A percentile compares a stretch with the other conserved stretches of the same genome.
Conservation (phyloP, 768 basidiomycete species). For the Mycena latifolia region DNA sequence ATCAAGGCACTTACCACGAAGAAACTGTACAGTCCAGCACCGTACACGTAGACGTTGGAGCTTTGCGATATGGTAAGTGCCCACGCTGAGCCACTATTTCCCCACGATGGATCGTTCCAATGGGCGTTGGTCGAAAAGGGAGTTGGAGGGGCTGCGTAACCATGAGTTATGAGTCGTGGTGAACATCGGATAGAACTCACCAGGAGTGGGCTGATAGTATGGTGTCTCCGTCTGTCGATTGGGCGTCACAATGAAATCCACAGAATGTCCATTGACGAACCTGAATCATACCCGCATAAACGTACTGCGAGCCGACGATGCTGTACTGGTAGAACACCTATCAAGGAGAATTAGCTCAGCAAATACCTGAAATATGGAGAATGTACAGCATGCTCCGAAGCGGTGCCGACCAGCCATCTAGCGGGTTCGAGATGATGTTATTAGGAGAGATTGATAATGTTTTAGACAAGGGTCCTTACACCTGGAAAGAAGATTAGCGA, state of each 20-base stretch:
- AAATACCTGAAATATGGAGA: background rate
- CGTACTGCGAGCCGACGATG: constrained; percentile 54
- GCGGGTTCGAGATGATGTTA: constrained; percentile 1
- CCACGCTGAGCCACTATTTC: constrained; percentile 49
- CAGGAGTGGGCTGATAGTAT: constrained; percentile 58
- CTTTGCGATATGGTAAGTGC: constrained; percentile 53
- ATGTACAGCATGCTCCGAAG: constrained; percentile 34
- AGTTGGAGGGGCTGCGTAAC: constrained; percentile 44
- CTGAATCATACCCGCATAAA: constrained; percentile 64
- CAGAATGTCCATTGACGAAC: constrained; percentile 3
- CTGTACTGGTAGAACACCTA: constrained; percentile 61
- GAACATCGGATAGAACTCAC: constrained; percentile 1
- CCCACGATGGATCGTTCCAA: constrained; percentile 54
- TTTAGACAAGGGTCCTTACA: constrained; percentile 1
- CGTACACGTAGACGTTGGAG: constrained; percentile 54
- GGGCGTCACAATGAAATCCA: background rate
- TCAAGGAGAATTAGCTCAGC: constrained; percentile 34
- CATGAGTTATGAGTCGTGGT: background rate
- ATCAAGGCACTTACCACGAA: constrained; percentile 46
- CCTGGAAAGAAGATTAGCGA: constrained; percentile 1
- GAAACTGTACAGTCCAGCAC: constrained; percentile 61
- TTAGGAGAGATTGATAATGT: constrained; percentile 4
- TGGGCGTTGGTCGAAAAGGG: constrained; percentile 49
- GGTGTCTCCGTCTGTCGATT: constrained; percentile 57
- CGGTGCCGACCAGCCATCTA: constrained; percentile 63